These are phyloP conservation scores for Allium fistulosum DNA, from an alignment of 106 monocot species.

Conservation along the genomic window DNA sequence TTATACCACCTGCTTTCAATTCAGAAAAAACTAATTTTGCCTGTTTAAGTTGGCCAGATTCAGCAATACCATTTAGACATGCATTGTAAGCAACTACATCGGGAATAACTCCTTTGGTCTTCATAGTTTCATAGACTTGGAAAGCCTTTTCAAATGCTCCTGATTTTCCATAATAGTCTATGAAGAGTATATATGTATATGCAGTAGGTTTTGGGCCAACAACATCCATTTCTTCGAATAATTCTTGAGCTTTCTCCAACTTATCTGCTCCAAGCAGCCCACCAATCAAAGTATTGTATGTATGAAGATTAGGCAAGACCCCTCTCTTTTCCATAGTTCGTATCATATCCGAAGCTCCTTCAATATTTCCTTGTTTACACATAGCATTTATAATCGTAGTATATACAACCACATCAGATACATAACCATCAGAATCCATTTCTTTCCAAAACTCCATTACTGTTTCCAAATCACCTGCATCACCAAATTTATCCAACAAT, in stretches of 20 bases:
- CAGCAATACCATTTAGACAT: constrained; percentile 68
- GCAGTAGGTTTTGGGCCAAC: constrained; percentile 45
- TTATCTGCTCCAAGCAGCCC: constrained; percentile 57
- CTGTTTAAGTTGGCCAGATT: constrained; percentile 41
- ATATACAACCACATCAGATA: constrained; percentile 65
- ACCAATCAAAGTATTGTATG: constrained; percentile 59
- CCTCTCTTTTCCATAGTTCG: constrained; percentile 47
- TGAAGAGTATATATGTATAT: constrained; percentile 74
- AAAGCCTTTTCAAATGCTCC: constrained; percentile 52
- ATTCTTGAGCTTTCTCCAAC: constrained; percentile 44
- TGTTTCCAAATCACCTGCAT: constrained; percentile 52
- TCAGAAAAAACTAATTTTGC: constrained; percentile 68
- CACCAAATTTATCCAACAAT: constrained; percentile 76
- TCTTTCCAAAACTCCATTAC: constrained; percentile 56
- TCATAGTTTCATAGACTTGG: constrained; percentile 61
- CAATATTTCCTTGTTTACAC: constrained; percentile 61
- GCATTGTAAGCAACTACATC: constrained; percentile 83
- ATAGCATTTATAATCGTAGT: constrained; percentile 63
- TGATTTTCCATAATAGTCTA: constrained; percentile 77
- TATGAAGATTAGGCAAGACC: constrained; percentile 61
- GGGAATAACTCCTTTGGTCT: constrained; percentile 62
- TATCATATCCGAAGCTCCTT: constrained; percentile 60
- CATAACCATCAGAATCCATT: constrained; percentile 80
- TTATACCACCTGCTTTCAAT: constrained; percentile 46
- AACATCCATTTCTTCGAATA: constrained; percentile 44